These are phyloP conservation scores for Paecilomyces variotii DNA, from an alignment of 2,329 filamentous ascomycete species.

Conservation along the genomic window DNA sequence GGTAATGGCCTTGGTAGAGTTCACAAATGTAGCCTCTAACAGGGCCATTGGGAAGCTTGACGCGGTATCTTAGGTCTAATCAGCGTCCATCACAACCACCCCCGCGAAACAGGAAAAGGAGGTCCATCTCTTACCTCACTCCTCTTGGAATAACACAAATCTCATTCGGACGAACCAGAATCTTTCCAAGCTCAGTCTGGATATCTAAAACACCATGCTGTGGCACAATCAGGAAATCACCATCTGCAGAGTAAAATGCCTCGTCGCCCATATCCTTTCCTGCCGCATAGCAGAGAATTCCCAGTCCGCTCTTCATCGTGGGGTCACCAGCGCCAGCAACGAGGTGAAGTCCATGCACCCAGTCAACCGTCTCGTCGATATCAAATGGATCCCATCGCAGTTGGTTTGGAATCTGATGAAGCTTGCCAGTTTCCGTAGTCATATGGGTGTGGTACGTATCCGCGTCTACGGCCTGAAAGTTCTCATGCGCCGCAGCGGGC, in stretches of 20 bases:
- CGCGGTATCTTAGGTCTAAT: conserved; percentile 47
- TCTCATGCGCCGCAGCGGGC: conserved; percentile 54
- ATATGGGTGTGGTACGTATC: conserved; percentile 40
- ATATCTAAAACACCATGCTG: conserved; percentile 69
- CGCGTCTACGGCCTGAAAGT: conserved; percentile 38
- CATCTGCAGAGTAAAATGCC: conserved; percentile 79
- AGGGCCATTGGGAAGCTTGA: conserved; percentile 54
- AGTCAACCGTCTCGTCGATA: conserved; percentile 59
- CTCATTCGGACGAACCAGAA: conserved; percentile 70
- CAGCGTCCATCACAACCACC: background rate
- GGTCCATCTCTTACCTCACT: conserved; percentile 41
- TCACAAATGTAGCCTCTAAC: conserved; percentile 68
- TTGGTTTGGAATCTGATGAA: conserved; percentile 73
- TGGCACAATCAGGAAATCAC: conserved; percentile 67
- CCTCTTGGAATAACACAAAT: conserved; percentile 70
- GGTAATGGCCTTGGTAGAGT: conserved; percentile 64
- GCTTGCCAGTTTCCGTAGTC: conserved; percentile 38
- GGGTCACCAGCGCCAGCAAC: conserved; percentile 74
- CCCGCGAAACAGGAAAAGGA: background rate
- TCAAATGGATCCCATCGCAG: conserved; percentile 74
- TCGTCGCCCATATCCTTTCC: conserved; percentile 69
- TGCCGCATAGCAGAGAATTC: conserved; percentile 72
- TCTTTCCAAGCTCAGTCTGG: conserved; percentile 65
- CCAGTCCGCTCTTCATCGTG: conserved; percentile 68
- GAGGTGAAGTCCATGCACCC: conserved; percentile 61